These are phyloP conservation scores for Luzula sylvatica DNA, from an alignment of 176 grass and related monocot species.

Conservation along the genomic window DNA sequence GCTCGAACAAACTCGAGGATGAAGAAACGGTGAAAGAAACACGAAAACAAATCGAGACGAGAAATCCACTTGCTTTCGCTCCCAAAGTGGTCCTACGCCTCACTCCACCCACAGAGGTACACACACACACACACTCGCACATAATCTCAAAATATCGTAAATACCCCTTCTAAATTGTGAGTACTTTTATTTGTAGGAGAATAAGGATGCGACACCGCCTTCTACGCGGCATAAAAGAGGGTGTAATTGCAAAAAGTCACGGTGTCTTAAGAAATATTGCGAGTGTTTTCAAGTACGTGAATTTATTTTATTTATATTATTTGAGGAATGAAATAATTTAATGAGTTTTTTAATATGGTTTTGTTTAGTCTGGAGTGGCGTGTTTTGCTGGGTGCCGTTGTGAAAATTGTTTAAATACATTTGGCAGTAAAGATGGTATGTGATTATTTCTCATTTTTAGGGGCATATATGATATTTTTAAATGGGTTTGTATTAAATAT, in stretches of 20 bases:
- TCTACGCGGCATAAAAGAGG: slow-evolving; percentile 34
- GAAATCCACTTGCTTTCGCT: slow-evolving; percentile 34
- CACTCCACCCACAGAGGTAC: slow-evolving; percentile 10
- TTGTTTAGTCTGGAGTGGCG: slow-evolving; percentile 22
- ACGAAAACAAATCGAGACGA: slow-evolving; percentile 26
- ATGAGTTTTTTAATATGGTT: not conserved
- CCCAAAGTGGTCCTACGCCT: slow-evolving; percentile 22
- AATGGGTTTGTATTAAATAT: too few species aligned
- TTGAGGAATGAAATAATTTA: not conserved
- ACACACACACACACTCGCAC: too few species aligned
- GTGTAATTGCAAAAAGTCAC: slow-evolving; percentile 36
- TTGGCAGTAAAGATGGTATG: slow-evolving; percentile 33
- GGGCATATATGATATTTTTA: too few species aligned
- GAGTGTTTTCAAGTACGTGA: slow-evolving; percentile 33
- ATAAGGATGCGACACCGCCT: slow-evolving; percentile 8
- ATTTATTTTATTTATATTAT: not conserved
- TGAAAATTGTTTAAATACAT: slow-evolving; percentile 25
- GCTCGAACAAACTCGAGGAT: not conserved
- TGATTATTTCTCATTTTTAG: too few species aligned
- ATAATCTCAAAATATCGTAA: too few species aligned
- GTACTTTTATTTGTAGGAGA: slow-evolving; percentile 21
- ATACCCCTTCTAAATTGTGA: too few species aligned
- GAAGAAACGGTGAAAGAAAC: slow-evolving; percentile 21
- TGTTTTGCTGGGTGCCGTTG: slow-evolving; percentile 31
- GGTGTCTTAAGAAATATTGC: slow-evolving; percentile 34